phyloP scores from a whole-genome alignment of 2,329 filamentous ascomycete genomes.

The Colletotrichum paranaense region DNA sequence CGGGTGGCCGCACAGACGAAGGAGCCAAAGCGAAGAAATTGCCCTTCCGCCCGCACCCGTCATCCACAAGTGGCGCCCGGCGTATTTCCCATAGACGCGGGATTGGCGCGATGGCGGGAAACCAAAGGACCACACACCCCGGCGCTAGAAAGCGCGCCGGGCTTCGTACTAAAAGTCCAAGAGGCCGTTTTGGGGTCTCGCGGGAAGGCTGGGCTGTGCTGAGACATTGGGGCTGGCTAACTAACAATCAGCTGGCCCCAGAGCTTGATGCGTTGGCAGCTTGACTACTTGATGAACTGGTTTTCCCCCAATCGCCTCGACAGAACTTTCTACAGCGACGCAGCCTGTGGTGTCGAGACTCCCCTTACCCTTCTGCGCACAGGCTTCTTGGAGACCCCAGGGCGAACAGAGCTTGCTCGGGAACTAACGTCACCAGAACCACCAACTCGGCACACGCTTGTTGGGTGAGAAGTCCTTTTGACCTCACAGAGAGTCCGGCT shows the following conservation, averaged over 20 bases:
- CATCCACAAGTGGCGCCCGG: not conserved
- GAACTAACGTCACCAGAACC: conserved; percentile 5
- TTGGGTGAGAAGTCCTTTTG: not conserved
- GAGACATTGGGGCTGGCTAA: not conserved
- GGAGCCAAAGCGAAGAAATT: not conserved
- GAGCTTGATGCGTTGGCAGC: conserved; percentile 28
- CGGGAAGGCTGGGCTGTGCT: conserved; percentile 18
- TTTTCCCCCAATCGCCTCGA: not conserved
- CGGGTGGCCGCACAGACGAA: conserved; percentile 11
- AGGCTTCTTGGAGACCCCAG: not conserved
- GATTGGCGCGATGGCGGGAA: conserved; percentile 43
- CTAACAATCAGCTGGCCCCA: conserved; percentile 15
- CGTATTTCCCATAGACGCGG: conserved; percentile 38
- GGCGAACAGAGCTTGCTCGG: not conserved
- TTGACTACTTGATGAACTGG: conserved; percentile 6
- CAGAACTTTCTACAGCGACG: not conserved
- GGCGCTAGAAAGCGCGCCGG: not conserved
- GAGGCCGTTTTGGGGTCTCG: not conserved
- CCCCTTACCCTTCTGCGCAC: not conserved
- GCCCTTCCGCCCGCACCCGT: not conserved
- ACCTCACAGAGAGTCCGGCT: not conserved
- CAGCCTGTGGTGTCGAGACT: not conserved
- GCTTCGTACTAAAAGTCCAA: not conserved
- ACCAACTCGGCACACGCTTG: not conserved
- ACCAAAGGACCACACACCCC: not conserved